A percentile compares a stretch with the other conserved stretches of the same genome.
These are phyloP conservation scores for Hypoxylon sp. DNA, from an alignment of 2,329 filamentous ascomycete species.

Conservation along the genomic window DNA sequence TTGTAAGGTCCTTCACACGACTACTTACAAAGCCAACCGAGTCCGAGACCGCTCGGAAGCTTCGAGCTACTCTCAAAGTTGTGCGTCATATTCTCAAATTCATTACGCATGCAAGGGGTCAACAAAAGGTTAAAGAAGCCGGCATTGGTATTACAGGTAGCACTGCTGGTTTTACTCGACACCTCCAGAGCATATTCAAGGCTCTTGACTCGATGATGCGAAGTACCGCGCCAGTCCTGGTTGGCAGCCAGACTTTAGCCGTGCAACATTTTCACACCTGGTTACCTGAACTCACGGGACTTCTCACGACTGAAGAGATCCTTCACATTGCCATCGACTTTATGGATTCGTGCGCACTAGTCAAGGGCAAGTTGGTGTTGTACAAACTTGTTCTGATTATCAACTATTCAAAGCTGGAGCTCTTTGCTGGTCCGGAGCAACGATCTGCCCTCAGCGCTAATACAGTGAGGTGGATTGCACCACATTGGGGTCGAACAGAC, in stretches of 20 bases:
- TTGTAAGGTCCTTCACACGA: conserved; percentile 88
- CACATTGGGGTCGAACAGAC: conserved; percentile 87
- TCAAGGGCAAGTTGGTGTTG: conserved; percentile 90
- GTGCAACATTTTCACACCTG: conserved; percentile 98
- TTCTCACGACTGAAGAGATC: conserved; percentile 86
- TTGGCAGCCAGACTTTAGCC: conserved; percentile 94
- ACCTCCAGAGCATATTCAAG: conserved; percentile 90
- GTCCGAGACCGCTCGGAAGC: conserved; percentile 83
- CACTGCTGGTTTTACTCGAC: conserved; percentile 81
- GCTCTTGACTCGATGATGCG: conserved; percentile 91
- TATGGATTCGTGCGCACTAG: conserved; percentile 88
- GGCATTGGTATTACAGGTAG: conserved; percentile 86
- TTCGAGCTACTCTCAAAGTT: conserved; percentile 95
- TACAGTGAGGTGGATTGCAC: conserved; percentile 90
- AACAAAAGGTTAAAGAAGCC: conserved; percentile 90
- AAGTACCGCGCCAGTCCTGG: conserved; percentile 85
- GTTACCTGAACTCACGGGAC: conserved; percentile 88
- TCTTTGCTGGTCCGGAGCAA: conserved; percentile 86
- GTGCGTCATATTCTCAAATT: conserved; percentile 94
- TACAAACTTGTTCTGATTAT: conserved; percentile 95
- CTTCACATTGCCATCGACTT: conserved; percentile 93
- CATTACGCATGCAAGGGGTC: conserved; percentile 88
- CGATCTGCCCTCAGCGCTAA: conserved; percentile 81
- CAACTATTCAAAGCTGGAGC: conserved; percentile 85
- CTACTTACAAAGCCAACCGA: conserved; percentile 88